Base-by-base conservation (phyloP, 169 alveolate species). In the Babesia gibsoni region DNA sequence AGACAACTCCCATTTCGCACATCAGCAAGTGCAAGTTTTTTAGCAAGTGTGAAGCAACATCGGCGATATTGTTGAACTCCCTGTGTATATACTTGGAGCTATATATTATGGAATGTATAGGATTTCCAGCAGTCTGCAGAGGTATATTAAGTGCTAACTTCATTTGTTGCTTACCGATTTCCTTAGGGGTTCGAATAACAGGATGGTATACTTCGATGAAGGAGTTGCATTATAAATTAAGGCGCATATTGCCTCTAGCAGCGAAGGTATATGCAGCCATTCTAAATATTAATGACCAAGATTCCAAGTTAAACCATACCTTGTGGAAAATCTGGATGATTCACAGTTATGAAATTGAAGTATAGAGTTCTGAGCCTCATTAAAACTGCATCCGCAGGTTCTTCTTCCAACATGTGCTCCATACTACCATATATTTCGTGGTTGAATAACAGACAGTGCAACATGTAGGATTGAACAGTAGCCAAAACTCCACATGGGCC, bases 401-500 rank as follows among this genome's bases (percentile, higher is more conserved):
- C 69, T 3, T 27, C 8, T 52, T 52, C 45, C 32, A 41, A 65
- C 36, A 72, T 9, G 42, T 36, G 49, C 14, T 50, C 67, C 64
- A 72, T 42, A 29, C 61, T 66, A n/a, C 73, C 83, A 67, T 58
- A 72, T n/a, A 79, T 66, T 36, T 67, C 65, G 79, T 79, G 48
- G 66, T 84, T 73, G 77, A 84, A 84, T 4, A 84, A 75, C 27
- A 78, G 33, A 73, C 84, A 63, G 45, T 77, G 80, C 32, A 84
- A 69, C 43, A 84, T 78, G 52, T 66, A 79, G 45, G 84, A 69
- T 58, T 84, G 91, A 20, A 84, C 52, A 29, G 89, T 67, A 23
- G 91, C 84, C 20, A 84, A 70, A 18, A 84, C 87, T 10, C 91
- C 91, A 63, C 91, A 84, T 18, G 86, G 85, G 10, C 91, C 91